Conservation (phyloP, 768 basidiomycete species). For the Xanthoconium purpureum region DNA sequence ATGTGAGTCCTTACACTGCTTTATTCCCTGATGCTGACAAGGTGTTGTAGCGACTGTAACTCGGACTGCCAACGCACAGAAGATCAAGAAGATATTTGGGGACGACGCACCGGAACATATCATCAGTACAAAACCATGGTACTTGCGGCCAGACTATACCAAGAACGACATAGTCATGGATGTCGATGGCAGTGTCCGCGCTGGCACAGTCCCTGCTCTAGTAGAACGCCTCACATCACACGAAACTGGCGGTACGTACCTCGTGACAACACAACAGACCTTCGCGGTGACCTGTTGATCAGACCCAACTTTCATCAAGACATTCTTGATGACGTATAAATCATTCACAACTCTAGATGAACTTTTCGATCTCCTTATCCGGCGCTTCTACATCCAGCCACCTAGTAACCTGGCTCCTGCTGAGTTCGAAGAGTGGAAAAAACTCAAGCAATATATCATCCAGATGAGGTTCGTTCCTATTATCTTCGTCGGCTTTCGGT, state of each 20-base stretch:
- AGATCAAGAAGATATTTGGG: conserved; percentile 70
- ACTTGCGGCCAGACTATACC: conserved; percentile 76
- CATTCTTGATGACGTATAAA: conserved; percentile 95
- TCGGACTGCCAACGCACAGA: conserved; percentile 40
- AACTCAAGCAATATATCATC: conserved; percentile 82
- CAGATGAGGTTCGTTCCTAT: conserved; percentile 67
- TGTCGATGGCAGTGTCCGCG: conserved; percentile 78
- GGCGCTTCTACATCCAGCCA: conserved; percentile 74
- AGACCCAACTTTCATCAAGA: conserved; percentile 80
- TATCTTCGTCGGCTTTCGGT: background rate
- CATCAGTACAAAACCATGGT: conserved; percentile 67
- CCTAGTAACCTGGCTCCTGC: conserved; percentile 60
- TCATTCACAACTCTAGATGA: conserved; percentile 86
- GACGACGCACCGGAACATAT: conserved; percentile 47
- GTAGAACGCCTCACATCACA: conserved; percentile 91
- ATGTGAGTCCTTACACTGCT: conserved; percentile 12
- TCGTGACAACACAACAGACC: background rate
- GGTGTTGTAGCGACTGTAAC: conserved; percentile 17
- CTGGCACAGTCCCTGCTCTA: conserved; percentile 81
- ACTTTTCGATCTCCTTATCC: conserved; percentile 75
- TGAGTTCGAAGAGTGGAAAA: conserved; percentile 77
- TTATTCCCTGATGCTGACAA: background rate
- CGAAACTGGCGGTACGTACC: conserved; percentile 70
- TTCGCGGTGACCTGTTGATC: conserved; percentile 5
- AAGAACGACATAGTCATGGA: conserved; percentile 82